phyloP scores from a whole-genome alignment of 139 green algal species.

The Protoeuglena noctilucae region DNA sequence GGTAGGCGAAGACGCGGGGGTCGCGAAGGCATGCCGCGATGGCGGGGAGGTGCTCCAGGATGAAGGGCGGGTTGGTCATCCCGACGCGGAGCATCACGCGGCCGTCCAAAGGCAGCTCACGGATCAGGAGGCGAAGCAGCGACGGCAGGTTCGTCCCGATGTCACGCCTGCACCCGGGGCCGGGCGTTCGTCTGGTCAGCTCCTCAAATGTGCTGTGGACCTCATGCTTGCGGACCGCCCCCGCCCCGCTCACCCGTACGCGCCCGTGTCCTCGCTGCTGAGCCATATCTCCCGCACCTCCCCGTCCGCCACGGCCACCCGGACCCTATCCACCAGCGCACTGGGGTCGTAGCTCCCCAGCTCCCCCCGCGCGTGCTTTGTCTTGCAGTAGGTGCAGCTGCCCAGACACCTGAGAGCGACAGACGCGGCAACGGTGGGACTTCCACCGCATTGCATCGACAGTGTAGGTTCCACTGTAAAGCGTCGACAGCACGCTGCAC shows the following conservation, averaged over 20 bases:
- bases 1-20: constrained; percentile 60
- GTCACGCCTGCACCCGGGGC: no score
- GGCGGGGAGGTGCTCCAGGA: constrained; percentile 63
- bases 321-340: constrained; percentile 37
- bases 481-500: no score
- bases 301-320: constrained; percentile 39
- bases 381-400: constrained; percentile 95
- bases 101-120: constrained; percentile 45
- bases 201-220: background rate
- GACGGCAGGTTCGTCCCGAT: constrained; percentile 49
- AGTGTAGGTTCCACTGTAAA: no score
- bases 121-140: constrained; percentile 43
- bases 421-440: no score
- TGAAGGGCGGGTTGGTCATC: constrained; percentile 93
- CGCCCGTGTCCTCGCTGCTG: constrained; percentile 75
- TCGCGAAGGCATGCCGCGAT: constrained; percentile 39
- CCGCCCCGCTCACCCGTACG: no score
- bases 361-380: constrained; percentile 75
- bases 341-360: constrained; percentile 51
- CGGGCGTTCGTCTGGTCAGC: background rate
- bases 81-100: constrained; percentile 67
- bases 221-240: background rate
- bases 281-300: constrained; percentile 78
- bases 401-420: no score
- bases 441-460: no score